Evolutionary conservation across 2,329 filamentous ascomycete genomes (phyloP).

Genomic region (Clonostachys solani): DNA sequence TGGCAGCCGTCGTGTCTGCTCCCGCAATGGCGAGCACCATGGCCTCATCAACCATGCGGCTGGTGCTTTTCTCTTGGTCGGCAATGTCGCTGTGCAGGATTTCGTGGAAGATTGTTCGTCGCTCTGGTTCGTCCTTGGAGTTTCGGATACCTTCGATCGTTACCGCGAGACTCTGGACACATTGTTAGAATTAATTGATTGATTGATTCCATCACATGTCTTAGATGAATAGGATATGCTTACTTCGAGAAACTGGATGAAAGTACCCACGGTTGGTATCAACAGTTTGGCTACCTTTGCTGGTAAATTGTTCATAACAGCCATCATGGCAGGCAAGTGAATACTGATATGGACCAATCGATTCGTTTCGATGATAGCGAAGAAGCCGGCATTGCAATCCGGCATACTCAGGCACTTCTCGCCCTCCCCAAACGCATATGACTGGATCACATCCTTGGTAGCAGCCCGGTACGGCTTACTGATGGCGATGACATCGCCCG

Average conservation of each 20-base stretch:
- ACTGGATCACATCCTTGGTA: conserved; percentile 11
- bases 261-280: conserved; percentile 4
- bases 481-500: conserved; percentile 1
- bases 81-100: conserved; percentile 21
- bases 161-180: conserved; percentile 1
- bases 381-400: conserved; percentile 18
- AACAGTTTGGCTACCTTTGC: conserved; percentile 8
- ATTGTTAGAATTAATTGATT: background rate
- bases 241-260: conserved; percentile 4
- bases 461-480: conserved; percentile 6
- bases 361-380: conserved; percentile 10
- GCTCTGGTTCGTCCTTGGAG: conserved; percentile 2
- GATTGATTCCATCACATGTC: background rate
- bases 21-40: conserved; percentile 25
- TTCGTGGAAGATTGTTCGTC: conserved; percentile 22
- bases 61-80: conserved; percentile 19
- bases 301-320: background rate
- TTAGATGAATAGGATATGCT: background rate
- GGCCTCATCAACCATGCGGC: conserved; percentile 24
- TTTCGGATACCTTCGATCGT: conserved; percentile 6
- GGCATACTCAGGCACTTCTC: conserved; percentile 18
- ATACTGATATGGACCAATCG: conserved; percentile 10
- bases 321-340: conserved; percentile 13
- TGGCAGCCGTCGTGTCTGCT: conserved; percentile 27
- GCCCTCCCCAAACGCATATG: conserved; percentile 12